phyloP scores from a whole-genome alignment of 2,329 filamentous ascomycete genomes.

The Trichoderma simmonsii region DNA sequence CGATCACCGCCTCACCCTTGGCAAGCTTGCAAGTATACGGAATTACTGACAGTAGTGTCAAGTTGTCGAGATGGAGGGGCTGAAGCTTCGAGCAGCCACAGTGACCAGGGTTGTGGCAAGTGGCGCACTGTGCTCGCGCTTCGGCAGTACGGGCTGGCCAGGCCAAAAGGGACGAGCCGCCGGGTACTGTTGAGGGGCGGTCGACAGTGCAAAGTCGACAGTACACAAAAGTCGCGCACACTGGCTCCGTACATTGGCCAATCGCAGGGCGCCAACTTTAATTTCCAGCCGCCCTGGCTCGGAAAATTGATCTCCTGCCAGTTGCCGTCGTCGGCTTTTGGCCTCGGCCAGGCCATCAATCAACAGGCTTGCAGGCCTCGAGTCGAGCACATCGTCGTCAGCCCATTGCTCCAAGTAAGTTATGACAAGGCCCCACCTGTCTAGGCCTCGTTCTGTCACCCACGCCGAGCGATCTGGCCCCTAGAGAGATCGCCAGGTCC shows the following conservation, averaged over 20 bases:
- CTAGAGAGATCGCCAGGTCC: slow-evolving; percentile 19
- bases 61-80: slow-evolving; percentile 3
- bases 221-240: background rate
- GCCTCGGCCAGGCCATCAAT: background rate
- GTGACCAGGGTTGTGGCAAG: background rate
- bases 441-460: slow-evolving; percentile 14
- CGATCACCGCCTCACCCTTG: background rate
- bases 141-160: background rate
- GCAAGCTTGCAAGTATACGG: background rate
- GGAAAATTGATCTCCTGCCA: slow-evolving; percentile 16
- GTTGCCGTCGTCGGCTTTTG: slow-evolving; percentile 9
- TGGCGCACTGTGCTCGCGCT: slow-evolving; percentile 1
- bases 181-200: background rate
- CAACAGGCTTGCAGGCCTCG: background rate
- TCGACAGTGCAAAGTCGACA: background rate
- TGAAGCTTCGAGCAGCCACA: slow-evolving; percentile 15
- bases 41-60: background rate
- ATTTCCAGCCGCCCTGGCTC: slow-evolving; percentile 11
- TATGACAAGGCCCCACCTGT: slow-evolving; percentile 12
- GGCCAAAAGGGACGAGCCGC: background rate
- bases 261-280: slow-evolving; percentile 14
- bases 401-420: slow-evolving; percentile 1
- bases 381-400: background rate
- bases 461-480: slow-evolving; percentile 19
- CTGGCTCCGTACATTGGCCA: slow-evolving; percentile 10